Conservation (phyloP, 2,329 filamentous ascomycete genomes). For the Colletotrichum sp. region DNA sequence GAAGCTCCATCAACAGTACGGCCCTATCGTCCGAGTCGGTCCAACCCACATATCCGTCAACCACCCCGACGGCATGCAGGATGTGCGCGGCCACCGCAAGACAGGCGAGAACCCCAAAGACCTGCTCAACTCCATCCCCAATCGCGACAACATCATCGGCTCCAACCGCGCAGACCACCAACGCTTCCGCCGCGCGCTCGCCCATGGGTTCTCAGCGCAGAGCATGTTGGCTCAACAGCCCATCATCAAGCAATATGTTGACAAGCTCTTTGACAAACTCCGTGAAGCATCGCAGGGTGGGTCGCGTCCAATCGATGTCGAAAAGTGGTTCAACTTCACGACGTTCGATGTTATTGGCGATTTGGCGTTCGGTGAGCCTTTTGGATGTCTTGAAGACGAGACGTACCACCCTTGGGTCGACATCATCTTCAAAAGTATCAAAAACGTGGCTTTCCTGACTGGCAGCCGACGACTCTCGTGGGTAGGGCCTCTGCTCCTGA, state of each 20-base stretch:
- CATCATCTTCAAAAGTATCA: conserved; percentile 15
- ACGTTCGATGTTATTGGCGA: conserved; percentile 25
- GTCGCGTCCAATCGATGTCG: conserved; percentile 18
- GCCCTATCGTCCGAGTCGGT: conserved; percentile 49
- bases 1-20: conserved; percentile 42
- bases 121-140: neutral
- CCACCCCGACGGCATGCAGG: conserved; percentile 38
- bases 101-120: neutral
- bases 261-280: conserved; percentile 26
- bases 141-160: conserved; percentile 18
- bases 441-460: neutral
- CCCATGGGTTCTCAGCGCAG: conserved; percentile 31
- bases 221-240: conserved; percentile 33
- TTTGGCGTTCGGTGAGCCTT: conserved; percentile 23
- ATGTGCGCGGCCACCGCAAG: conserved; percentile 40
- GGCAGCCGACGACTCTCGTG: neutral
- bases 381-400: conserved; percentile 15
- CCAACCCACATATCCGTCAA: conserved; percentile 52
- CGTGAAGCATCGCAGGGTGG: neutral
- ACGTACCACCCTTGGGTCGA: conserved; percentile 22
- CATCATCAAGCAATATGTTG: conserved; percentile 29
- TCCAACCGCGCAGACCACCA: conserved; percentile 22
- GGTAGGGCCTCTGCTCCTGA: neutral
- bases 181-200: conserved; percentile 25
- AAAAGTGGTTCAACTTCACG: conserved; percentile 8